Evolutionary conservation across 164 flowering plant genomes (phyloP), one percentile per base, ranked within the genome.

Genomic region (Chloranthus sessilifolius): DNA sequence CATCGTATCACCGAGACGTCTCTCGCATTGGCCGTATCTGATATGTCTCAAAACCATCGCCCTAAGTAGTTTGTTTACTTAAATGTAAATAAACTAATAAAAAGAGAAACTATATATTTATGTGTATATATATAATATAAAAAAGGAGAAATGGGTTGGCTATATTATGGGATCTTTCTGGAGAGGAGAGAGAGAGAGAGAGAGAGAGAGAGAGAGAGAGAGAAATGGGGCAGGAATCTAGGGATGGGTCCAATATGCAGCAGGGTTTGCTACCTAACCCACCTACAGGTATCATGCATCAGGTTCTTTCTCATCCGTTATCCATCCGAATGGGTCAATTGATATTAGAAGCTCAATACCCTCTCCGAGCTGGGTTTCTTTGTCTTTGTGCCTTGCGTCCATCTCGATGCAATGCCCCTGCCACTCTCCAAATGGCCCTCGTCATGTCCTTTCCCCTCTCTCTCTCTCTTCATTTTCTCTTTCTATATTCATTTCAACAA

Each of bases 211-310:
- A 23, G 40, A 35, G 44, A 52, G 54, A 29, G 43, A 9, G 46
- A 39, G 51, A 28, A 20, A 41, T 3, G 35, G 40, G 55, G 51
- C 55, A 60, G 70, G 65, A 66, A 66, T 66, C 70, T 60, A 47
- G 59, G 65, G 58, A 47, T 49, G 68, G 72, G 72, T 47, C 68
- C 68, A 26, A 23, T 5, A 25, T 54, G 57, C 40, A 7, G 62
- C 59, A 68, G 72, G 55, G 58, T 15, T 40, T 68, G 72, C 65
- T 55, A 68, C 72, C 68, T 63, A 63, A 68, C 61, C 61, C 56
- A 51, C 72, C 64, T 46, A 68, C 72, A 63, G 56, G 55, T 40
- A 68, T 62, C 72, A 58, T 68, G 72, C 59, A 39, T 28, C 49
- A 46, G 42, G 59, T 42, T 40, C 55, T 42, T 53, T 58, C 58